These are phyloP conservation scores for Saccharomycopsis fibuligera DNA, from an alignment of 805 yeast species.

Conservation along the genomic window DNA sequence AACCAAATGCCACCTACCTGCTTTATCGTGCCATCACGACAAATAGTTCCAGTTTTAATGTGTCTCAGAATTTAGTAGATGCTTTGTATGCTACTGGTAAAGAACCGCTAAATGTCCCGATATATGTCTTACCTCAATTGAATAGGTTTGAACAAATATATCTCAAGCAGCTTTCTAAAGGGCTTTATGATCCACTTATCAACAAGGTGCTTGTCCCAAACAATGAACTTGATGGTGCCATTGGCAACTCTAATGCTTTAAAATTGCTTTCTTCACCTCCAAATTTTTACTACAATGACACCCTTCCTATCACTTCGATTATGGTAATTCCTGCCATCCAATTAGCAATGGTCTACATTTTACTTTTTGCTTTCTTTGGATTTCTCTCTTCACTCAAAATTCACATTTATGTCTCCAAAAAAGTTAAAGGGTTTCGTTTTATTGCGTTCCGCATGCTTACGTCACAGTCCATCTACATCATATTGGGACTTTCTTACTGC, in stretches of 20 bases:
- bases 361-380: constrained; percentile 69
- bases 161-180: constrained; percentile 21
- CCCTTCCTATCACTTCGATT: constrained; percentile 43
- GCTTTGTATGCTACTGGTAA: constrained; percentile 56
- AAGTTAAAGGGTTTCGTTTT: constrained; percentile 39
- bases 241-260: not conserved
- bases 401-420: constrained; percentile 43
- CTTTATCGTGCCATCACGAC: constrained; percentile 26
- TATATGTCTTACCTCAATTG: constrained; percentile 41
- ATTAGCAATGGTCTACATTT: constrained; percentile 67
- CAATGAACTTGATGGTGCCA: not conserved
- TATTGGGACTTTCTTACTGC: constrained; percentile 52
- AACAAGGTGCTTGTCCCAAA: constrained; percentile 22
- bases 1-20: constrained; percentile 38
- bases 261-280: constrained; percentile 29
- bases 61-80: constrained; percentile 29
- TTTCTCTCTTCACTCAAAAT: constrained; percentile 50
- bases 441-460: constrained; percentile 45
- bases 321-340: constrained; percentile 62
- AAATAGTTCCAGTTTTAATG: not conserved
- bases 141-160: constrained; percentile 31
- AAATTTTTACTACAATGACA: constrained; percentile 35
- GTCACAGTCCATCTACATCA: constrained; percentile 47
- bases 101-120: constrained; percentile 44
- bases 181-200: constrained; percentile 27